Evolutionary conservation across 1,139 yeast species (phyloP), one percentile per base, ranked within the genome.

Genomic region (Sugiyamaella xylanicola): DNA sequence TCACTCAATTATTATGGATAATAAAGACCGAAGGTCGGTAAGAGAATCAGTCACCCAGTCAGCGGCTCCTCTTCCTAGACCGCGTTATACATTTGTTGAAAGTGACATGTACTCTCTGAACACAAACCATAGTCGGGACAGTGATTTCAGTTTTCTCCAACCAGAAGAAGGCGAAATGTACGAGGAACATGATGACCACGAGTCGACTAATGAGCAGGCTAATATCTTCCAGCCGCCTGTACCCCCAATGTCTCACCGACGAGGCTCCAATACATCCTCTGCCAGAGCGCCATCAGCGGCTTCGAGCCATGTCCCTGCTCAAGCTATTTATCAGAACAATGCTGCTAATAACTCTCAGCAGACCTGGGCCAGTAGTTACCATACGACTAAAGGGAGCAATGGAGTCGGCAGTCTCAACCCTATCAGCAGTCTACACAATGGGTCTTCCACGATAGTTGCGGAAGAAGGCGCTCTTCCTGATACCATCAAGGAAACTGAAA

Each of bases 141-240:
- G 61, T 43, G 61, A 58, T 45, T 58, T 58, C 44, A 57, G 60
- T 48, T 58, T 58, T 48, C 53, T 58, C 4, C 55, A 54, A 35
- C 54, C 53, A 16, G 53, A 54, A 8, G 57, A 55, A 19, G 50
- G 41, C 16, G 58, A 49, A 35, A 47, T 39, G 49, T 42, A 41
- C 41, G 53, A 52, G 27, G 56, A 55, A 5, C 50, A 42, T 16
- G 55, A 51, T 11, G 32, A 27, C 29, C 49, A 25, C 21, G 54
- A 43, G 39, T 44, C 54, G 16, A 43, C 54, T 15, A 50, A 44
- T 19, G 55, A 53, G 32, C 51, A 37, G 11, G 21, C 55, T 2
- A 52, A 45, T 13, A 47, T 53, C 16, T 21, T 47, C 39, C 40
- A 22, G 5, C 27, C 52, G 40, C 46, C 52, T 3, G 44, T 9